Conservation (phyloP, 257 asterid species). For the Coffea canephora region DNA sequence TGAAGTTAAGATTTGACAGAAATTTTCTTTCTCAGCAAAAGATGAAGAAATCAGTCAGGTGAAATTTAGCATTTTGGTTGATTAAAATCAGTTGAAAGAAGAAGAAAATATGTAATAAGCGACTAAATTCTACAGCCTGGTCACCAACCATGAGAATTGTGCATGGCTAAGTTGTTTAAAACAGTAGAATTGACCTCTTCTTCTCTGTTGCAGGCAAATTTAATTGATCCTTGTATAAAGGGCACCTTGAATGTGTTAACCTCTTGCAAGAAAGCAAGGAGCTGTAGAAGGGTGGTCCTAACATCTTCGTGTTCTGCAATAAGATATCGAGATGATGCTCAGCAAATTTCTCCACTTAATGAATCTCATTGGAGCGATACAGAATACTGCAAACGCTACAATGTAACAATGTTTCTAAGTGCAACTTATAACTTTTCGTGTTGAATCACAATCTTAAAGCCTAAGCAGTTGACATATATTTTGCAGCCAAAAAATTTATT, state of each 20-base stretch:
- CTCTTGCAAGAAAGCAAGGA: conserved; percentile 66
- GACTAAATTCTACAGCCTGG: neutral
- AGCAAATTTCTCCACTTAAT: conserved; percentile 60
- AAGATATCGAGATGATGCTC: conserved; percentile 67
- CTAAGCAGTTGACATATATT: neutral
- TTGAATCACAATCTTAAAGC: neutral
- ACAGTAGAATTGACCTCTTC: neutral
- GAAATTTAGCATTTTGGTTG: neutral
- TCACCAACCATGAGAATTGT: neutral
- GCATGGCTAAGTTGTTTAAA: neutral
- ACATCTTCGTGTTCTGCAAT: conserved; percentile 93
- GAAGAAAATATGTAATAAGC: neutral
- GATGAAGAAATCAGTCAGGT: neutral
- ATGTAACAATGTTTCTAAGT: conserved; percentile 34
- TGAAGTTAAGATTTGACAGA: neutral
- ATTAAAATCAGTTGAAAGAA: neutral
- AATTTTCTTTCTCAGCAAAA: neutral
- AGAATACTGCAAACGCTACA: conserved; percentile 64
- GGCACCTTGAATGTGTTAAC: conserved; percentile 83
- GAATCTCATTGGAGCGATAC: conserved; percentile 93
- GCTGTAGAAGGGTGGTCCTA: conserved; percentile 72
- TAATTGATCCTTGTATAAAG: conserved; percentile 75
- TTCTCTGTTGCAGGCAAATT: conserved; percentile 48
- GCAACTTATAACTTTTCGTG: too few relatives aligned
- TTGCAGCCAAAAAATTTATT: neutral